Base-by-base conservation (phyloP, 495 filamentous ascomycete species). In the Talaromyces borbonicus region DNA sequence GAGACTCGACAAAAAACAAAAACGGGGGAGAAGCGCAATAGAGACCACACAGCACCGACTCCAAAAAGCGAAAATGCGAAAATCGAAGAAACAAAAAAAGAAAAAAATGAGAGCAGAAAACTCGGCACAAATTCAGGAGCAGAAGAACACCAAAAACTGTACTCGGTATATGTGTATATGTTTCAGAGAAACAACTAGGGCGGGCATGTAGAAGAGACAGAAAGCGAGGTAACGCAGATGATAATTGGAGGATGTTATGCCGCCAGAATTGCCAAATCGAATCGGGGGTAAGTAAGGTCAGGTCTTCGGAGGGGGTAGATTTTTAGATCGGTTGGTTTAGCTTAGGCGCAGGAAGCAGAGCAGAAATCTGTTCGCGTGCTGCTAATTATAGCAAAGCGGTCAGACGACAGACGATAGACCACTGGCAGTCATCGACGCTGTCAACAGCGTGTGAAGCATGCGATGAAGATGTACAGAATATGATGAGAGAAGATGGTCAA, bases 301-400 rank as follows among this genome's bases (percentile, higher is more conserved):
- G n/a, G n/a, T n/a, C n/a, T n/a, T n/a, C n/a, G n/a, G n/a, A n/a
- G n/a, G n/a, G n/a, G n/a, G n/a, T n/a, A n/a, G n/a, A n/a, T n/a
- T n/a, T n/a, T n/a, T n/a, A n/a, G n/a, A n/a, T n/a, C n/a, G n/a
- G 26, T 29, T 29, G 31, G n/a, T 22, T 38, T 20, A 20, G 35
- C 22, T 33, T 33, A 4, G 31, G 31, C 31, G 31, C 35, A 38
- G 19, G 18, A 38, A 15, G 22, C 22, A 20, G 35, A 20, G n/a
- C n/a, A n/a, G n/a, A n/a, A n/a, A n/a, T n/a, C n/a, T n/a, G n/a
- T n/a, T n/a, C n/a, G n/a, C n/a, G 33, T 16, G 24, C 20, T 44
- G 24, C 42, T 44, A 44, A 44, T 44, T 44, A 30, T 44, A 44
- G 42, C 42, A 44, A 44, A 44, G 42, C 42, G 42, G 42, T 44